Percentiles rank a stretch among this genome's conserved stretches.
Conservation (phyloP, 1,139 yeast genomes). For the Hyphopichia burtonii region DNA sequence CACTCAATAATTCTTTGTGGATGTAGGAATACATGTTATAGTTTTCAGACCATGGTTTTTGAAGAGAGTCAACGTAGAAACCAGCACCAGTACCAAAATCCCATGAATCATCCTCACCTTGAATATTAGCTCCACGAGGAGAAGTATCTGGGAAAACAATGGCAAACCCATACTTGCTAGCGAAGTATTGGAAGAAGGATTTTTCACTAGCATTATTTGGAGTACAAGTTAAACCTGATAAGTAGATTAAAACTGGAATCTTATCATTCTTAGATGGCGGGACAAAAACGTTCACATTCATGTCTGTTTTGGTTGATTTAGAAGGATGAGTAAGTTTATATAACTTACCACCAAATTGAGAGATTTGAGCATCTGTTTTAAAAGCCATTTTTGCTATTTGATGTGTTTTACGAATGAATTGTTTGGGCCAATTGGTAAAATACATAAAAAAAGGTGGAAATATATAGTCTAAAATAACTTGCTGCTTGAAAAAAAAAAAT, state of each 20-base stretch:
- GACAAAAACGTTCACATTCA: conserved; percentile 81
- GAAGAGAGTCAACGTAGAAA: conserved; percentile 82
- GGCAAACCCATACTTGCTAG: conserved; percentile 80
- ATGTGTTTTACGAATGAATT: not conserved
- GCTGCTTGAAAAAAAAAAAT: not conserved
- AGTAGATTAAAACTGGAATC: conserved; percentile 73
- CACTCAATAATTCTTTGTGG: conserved; percentile 64
- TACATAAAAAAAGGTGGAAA: not conserved
- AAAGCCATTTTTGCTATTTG: conserved; percentile 40
- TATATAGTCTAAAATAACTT: not conserved
- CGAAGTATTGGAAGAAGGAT: conserved; percentile 83
- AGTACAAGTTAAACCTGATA: conserved; percentile 91
- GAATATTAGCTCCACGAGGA: conserved; percentile 85
- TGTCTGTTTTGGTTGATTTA: conserved; percentile 57
- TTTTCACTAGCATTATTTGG: conserved; percentile 95
- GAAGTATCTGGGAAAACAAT: conserved; percentile 95
- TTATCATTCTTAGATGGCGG: conserved; percentile 51
- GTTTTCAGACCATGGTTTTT: conserved; percentile 66
- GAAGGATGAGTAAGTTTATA: conserved; percentile 77
- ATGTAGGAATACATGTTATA: conserved; percentile 88
- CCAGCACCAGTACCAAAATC: conserved; percentile 97
- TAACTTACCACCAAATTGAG: conserved; percentile 74
- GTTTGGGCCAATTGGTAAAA: conserved; percentile 10
- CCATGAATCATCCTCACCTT: conserved; percentile 81
- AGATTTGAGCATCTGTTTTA: conserved; percentile 54